Evolutionary conservation across 805 yeast species (phyloP), one percentile per base, ranked within the genome.

Genomic region (Candida montana): DNA sequence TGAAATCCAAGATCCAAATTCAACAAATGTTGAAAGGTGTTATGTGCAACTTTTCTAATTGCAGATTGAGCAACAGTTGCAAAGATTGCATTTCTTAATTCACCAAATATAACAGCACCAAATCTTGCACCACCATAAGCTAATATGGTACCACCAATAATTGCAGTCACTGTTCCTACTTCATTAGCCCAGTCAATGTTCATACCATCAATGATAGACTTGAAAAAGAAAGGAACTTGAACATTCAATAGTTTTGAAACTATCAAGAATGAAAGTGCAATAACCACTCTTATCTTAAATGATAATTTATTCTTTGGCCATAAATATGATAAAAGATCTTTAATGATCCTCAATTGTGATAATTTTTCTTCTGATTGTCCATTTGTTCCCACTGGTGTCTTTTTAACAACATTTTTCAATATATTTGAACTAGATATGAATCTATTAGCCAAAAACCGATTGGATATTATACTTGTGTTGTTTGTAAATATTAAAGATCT

Each of bases 51-150:
- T 40, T 81, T 75, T 59, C 88, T 78, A 53, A 93, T 91, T 19
- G 99, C 97, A 53, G 81, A 79, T 62, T 93, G 99, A 11, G 96
- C 95, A 24, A 93, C 99, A 20, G 83, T 77, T 1, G 98, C 97
- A 68, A 93, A 93, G 5, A 93, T 80, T 1, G 99, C 99, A 59
- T 93, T 93, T 53, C 98, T 71, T 48, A 93, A 68, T 61, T 93
- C 99, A 26, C 98, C 98, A 63, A 93, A 87, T 13, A 93, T 63
- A 2, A 91, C 95, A 4, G 98, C 83, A 24, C 98, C 96, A 57
- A 93, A 88, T 45, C 99, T 70, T 0, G 98, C 95, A 15, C 85
- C 80, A 41, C 99, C 99, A 58, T 93, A 93, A 0, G 95, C 95
- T 17, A 93, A 50, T 28, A 93, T 79, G 0, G 74, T 67, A 3